Conservation (phyloP, 768 basidiomycete species). For the Termitomyces sp. region DNA sequence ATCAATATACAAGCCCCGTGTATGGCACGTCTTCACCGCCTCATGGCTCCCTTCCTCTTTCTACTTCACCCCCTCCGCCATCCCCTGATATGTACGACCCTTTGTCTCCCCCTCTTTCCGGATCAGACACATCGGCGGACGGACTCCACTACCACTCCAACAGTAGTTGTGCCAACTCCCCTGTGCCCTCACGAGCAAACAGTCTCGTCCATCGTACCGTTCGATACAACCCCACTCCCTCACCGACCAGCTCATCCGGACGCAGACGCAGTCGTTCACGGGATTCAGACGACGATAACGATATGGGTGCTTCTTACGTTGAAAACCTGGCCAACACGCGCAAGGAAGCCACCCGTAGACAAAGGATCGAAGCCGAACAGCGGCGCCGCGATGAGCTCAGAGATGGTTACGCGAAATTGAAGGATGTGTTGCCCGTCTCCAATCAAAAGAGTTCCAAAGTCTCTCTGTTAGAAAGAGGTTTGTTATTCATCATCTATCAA, state of each 20-base stretch:
- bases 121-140: constrained; percentile 86
- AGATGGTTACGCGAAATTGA: constrained; percentile 85
- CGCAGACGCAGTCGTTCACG: constrained; percentile 67
- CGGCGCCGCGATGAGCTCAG: constrained; percentile 83
- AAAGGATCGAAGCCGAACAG: constrained; percentile 89
- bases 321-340: constrained; percentile 73
- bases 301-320: constrained; percentile 61
- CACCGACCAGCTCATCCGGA: constrained; percentile 69
- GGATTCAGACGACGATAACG: constrained; percentile 74
- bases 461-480: constrained; percentile 83
- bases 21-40: constrained; percentile 50
- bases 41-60: constrained; percentile 63
- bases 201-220: constrained; percentile 71
- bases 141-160: constrained; percentile 77
- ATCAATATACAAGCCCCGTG: constrained; percentile 62
- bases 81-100: constrained; percentile 81
- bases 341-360: constrained; percentile 80
- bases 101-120: constrained; percentile 81
- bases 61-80: constrained; percentile 70
- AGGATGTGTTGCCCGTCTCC: constrained; percentile 80
- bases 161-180: constrained; percentile 72
- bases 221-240: constrained; percentile 80
- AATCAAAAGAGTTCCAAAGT: constrained; percentile 93
- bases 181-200: constrained; percentile 70
- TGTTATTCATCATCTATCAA: constrained; percentile 18